Conservation (phyloP, 345 rosid species). For the Triadica sebifera region DNA sequence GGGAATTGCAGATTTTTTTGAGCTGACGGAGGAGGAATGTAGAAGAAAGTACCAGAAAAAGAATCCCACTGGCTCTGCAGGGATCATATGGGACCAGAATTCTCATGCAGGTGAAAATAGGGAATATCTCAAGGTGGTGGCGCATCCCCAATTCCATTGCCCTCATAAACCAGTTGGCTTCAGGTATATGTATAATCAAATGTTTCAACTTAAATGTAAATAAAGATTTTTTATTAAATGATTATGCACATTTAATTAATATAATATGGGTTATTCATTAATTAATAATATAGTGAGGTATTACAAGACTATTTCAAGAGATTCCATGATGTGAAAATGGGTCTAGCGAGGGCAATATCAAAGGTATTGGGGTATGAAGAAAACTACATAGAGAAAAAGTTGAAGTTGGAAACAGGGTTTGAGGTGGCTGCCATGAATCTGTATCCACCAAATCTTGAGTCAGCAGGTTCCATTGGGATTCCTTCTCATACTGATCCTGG, state of each 20-base stretch:
- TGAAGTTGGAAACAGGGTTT: conserved; percentile 25
- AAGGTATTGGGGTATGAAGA: conserved; percentile 27
- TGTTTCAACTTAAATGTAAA: no score
- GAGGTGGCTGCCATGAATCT: conserved; percentile 31
- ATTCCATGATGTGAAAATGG: conserved; percentile 19
- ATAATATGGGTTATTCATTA: neutral
- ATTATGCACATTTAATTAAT: no score
- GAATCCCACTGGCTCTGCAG: conserved; percentile 13
- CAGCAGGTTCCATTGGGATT: conserved; percentile 22
- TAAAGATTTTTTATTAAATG: neutral
- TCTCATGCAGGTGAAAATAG: conserved; percentile 23
- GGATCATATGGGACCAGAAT: conserved; percentile 21
- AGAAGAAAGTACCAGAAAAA: conserved; percentile 19
- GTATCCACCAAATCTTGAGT: conserved; percentile 25
- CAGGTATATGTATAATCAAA: conserved; percentile 19
- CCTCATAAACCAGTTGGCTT: conserved; percentile 22
- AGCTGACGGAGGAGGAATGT: conserved; percentile 13
- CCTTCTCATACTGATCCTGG: conserved; percentile 36
- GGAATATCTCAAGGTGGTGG: conserved; percentile 27
- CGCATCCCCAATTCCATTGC: conserved; percentile 29
- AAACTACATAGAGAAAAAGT: conserved; percentile 22
- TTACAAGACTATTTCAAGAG: conserved; percentile 22
- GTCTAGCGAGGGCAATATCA: conserved; percentile 29
- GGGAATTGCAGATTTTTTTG: conserved; percentile 23
- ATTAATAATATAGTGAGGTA: conserved; percentile 9